Conservation (phyloP, 805 yeast genomes). For the Candida broadrunensis region DNA sequence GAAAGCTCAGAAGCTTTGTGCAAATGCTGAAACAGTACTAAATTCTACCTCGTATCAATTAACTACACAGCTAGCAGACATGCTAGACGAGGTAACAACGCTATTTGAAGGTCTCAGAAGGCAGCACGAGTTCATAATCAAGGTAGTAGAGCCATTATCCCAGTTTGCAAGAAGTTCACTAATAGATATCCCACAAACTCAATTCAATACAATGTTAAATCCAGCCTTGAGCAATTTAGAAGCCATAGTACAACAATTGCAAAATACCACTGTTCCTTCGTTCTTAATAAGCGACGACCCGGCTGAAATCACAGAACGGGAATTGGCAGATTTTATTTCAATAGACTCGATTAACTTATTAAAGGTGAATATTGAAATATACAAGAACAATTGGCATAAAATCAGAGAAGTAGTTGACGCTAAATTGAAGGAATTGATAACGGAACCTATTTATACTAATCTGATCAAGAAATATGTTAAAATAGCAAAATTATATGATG, state of each 20-base stretch:
- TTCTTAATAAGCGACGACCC: conserved; percentile 7
- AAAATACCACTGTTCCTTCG: conserved; percentile 26
- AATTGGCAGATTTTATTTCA: conserved; percentile 32
- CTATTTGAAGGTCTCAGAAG: conserved; percentile 12
- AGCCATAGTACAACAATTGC: conserved; percentile 19
- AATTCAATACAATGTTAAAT: conserved; percentile 12
- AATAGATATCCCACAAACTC: conserved; percentile 7
- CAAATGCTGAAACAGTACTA: conserved; percentile 31
- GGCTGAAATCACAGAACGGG: conserved; percentile 1
- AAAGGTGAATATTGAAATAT: conserved; percentile 21
- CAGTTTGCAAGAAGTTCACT: conserved; percentile 4
- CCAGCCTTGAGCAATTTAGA: conserved; percentile 24
- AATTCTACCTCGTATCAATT: conserved; percentile 20
- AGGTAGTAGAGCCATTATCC: conserved; percentile 9
- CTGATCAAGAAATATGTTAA: conserved; percentile 12
- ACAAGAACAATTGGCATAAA: conserved; percentile 22
- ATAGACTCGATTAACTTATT: conserved; percentile 26
- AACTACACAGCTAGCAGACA: conserved; percentile 19
- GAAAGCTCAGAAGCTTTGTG: conserved; percentile 28
- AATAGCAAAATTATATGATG: conserved; percentile 14
- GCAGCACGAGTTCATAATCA: conserved; percentile 11
- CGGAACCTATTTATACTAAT: conserved; percentile 10
- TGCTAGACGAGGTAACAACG: conserved; percentile 13
- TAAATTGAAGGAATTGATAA: conserved; percentile 14
- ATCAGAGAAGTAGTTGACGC: conserved; percentile 13